phyloP scores from a whole-genome alignment of 2,329 filamentous ascomycete species.

The Capronia coronata region DNA sequence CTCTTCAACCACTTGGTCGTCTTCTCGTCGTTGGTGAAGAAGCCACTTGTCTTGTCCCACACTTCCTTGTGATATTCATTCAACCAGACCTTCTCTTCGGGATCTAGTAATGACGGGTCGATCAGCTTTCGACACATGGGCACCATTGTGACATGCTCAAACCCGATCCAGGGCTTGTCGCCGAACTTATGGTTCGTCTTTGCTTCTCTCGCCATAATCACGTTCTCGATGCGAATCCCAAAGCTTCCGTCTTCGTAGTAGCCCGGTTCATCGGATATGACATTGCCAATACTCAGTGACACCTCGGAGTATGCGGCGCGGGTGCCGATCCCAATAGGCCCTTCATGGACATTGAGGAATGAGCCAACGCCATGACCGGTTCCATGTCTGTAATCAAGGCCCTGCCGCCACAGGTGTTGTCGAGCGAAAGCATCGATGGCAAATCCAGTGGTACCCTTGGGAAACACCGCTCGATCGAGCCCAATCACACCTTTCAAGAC shows the following conservation, averaged over 20 bases:
- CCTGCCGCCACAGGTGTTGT: conserved; percentile 87
- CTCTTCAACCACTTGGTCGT: conserved; percentile 75
- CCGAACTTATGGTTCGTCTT: conserved; percentile 82
- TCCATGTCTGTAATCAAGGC: conserved; percentile 90
- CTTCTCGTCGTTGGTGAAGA: conserved; percentile 65
- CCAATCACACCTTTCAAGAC: conserved; percentile 93
- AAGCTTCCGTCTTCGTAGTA: conserved; percentile 96
- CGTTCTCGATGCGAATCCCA: conserved; percentile 93
- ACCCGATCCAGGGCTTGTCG: conserved; percentile 88
- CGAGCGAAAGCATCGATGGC: conserved; percentile 82
- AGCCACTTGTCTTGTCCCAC: conserved; percentile 69
- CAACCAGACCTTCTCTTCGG: conserved; percentile 73
- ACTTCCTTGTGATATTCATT: conserved; percentile 81
- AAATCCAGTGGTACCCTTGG: conserved; percentile 90
- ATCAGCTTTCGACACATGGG: conserved; percentile 88
- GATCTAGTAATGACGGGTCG: conserved; percentile 64
- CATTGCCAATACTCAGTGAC: conserved; percentile 80
- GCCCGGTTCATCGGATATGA: conserved; percentile 91
- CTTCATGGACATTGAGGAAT: conserved; percentile 94
- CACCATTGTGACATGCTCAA: conserved; percentile 96
- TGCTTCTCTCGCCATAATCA: conserved; percentile 84
- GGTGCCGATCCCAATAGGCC: conserved; percentile 91
- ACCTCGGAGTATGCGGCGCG: conserved; percentile 88
- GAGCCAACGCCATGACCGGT: conserved; percentile 95
- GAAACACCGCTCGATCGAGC: conserved; percentile 78